Evolutionary conservation across 177 flowering plant genomes (phyloP), one percentile per base, ranked within the genome.

Genomic region (Vitis hybrid): DNA sequence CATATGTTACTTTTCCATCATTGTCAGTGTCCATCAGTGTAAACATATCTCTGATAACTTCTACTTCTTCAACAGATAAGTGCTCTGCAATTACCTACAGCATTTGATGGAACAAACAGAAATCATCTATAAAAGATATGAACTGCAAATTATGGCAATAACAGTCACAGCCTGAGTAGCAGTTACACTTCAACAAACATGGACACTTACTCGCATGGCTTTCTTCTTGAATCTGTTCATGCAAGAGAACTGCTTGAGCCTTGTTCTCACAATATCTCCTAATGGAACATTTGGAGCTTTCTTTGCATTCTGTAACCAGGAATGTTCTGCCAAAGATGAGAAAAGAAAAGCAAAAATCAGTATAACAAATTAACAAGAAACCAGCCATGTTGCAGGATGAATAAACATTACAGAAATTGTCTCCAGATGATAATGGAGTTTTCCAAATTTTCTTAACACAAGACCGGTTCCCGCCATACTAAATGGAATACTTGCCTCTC

Each of bases 211-310:
- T 74, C 97, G 73, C 77, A 95, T 74, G 53, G 97, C 98, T 77
- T 75, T 92, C 90, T 90, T 94, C 71, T 94, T 92, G 78, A 92
- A 89, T 81, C 88, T 87, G 71, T 92, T 92, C 98, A 92, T 92
- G 68, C 82, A 81, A 56, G 98, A 93, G 77, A 92, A 92, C 70
- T 95, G 97, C 83, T 81, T 95, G 60, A 92, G 92, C 69, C 97
- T 86, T 76, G 97, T 73, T 80, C 97, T 85, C 77, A 95, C 98
- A 67, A 95, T 86, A 83, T 92, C 97, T 59, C 97, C 97, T 31
- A 95, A 69, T 17, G 95, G 97, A 51, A 91, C 93, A 82, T 95
- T 92, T 74, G 97, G 67, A 79, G 97, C 95, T 80, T 95, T 95
- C 84, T 95, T 92, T 10, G 92, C 89, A 84, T 95, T 91, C 59